Base-by-base conservation (phyloP, 192 early-diverging fungal species). In the Spizellomyces punctatus region DNA sequence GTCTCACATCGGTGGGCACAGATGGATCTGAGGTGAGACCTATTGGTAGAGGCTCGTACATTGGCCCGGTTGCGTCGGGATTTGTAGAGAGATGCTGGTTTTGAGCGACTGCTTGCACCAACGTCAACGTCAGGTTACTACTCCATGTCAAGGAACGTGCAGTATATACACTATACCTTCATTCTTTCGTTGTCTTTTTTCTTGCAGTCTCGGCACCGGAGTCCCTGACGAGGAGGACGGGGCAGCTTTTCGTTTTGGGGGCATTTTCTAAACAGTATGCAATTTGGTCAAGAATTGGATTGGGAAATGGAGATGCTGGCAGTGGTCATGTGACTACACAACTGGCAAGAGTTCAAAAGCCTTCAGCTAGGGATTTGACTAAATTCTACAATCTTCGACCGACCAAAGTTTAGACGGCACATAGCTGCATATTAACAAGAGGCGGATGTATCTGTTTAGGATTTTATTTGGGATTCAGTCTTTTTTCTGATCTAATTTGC, bases 1-100 rank as follows among this genome's bases (percentile, higher is more conserved):
- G 19, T 6, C 16, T 58, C 42, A 19, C 49, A 46, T 22, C 10
- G 52, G 54, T 65, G 16, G 46, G 21, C 16, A 71, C 14, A 42
- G 61, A 21, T 0, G 60, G 49, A 45, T 72, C 62, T 6, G 41
- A n/a, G n/a, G 60, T 60, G 5, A 72, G 8, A n/a, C 10, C 22
- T 10, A 46, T 43, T 14, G 72, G 72, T 5, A 74, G 64, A 5
- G 64, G 14, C 22, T 74, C 72, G 41, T 74, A 74, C 8, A 74
- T 52, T 14, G 72, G 64, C 7, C 72, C 72, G 6, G 55, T 46
- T n/a, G 58, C 72, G 0, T 67, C 55, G 10, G 72, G 64, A 49
- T 66, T 67, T 5, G 42, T 19, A 54, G 12, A n/a, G 50, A 54
- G 50, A 54, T 12, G 50, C 27, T 36, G 0, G 27, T 36, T 36